Conservation (phyloP, 495 filamentous ascomycete species). For the Podospora australis region DNA sequence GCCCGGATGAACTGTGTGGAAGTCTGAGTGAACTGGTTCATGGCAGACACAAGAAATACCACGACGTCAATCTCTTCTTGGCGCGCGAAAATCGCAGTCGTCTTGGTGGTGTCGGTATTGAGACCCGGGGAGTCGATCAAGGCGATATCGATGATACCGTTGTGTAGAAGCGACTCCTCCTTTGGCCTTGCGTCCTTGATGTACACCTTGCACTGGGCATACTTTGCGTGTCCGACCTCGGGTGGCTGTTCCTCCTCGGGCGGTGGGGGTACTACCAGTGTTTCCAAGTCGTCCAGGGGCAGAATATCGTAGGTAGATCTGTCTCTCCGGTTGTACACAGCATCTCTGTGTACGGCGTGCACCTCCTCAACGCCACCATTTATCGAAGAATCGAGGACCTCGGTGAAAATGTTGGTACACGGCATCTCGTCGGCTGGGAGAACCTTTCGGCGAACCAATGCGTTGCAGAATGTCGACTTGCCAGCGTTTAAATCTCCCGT, state of each 20-base stretch:
- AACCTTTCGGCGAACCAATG: constrained; percentile 82
- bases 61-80: constrained; percentile 99
- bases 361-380: constrained; percentile 90
- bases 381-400: constrained; percentile 86
- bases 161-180: constrained; percentile 90
- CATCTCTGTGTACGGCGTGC: constrained; percentile 81
- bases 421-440: constrained; percentile 96
- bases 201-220: constrained; percentile 95
- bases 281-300: constrained; percentile 66
- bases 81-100: constrained; percentile 89
- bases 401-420: constrained; percentile 98
- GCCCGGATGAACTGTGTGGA: constrained; percentile 96
- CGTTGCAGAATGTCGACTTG: constrained; percentile 98
- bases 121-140: constrained; percentile 94
- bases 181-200: constrained; percentile 86
- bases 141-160: constrained; percentile 96
- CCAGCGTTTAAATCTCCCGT: constrained; percentile 96
- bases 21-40: constrained; percentile 93
- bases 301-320: constrained; percentile 91
- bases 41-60: constrained; percentile 94
- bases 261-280: constrained; percentile 83
- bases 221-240: constrained; percentile 75
- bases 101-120: constrained; percentile 93
- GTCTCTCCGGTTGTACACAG: constrained; percentile 77
- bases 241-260: no score